Evolutionary conservation across 2,329 filamentous ascomycete genomes (phyloP), one percentile per base, ranked within the genome.

Genomic region (Colletotrichum ledebouriae): DNA sequence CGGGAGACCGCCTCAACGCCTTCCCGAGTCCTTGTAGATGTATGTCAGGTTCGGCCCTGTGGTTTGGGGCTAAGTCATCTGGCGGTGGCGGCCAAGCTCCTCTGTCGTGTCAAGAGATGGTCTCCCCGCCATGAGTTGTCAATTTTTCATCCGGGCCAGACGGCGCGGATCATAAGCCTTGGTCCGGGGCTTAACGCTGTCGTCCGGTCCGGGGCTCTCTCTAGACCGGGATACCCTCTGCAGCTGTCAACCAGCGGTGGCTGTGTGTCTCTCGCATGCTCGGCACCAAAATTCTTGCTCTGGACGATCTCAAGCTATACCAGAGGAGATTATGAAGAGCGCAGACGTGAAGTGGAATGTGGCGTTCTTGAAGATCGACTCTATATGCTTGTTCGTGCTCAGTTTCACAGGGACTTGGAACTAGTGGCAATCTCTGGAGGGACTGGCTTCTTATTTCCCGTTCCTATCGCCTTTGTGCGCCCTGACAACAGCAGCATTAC

Each of bases 201-300:
- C 53, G 57, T 17, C 17, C 22, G 63, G 25, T 37, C n/a, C 15
- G 34, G 44, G 50, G 10, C 44, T 50, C 63, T 63, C 44, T 50
- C 63, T 63, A 53, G 59, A 20, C 47, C 12, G 57, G 41, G 53
- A 57, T 52, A 37, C 41, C 58, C 20, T 58, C 34, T 39, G 57
- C 42, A 63, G 57, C 57, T 67, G 52, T 67, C 57, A 69, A 47
- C 15, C 22, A 13, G 42, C 42, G 6, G 44, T 44, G 44, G 63
- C 29, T 47, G 47, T 29, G 59, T 46, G 29, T 65, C 37, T 52
- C 47, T 55, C 49, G 47, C 47, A 47, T 66, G 29, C 29, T 29
- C 29, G 29, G 29, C 29, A 7, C 29, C 29, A 29, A 2, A 9
- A 15, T 33, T 33, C 13, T 25, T 25, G 39, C 25, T 15, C 29